Evolutionary conservation across 495 filamentous ascomycete species (phyloP), one percentile per base, ranked within the genome.

Genomic region (Penicillium goetzii): DNA sequence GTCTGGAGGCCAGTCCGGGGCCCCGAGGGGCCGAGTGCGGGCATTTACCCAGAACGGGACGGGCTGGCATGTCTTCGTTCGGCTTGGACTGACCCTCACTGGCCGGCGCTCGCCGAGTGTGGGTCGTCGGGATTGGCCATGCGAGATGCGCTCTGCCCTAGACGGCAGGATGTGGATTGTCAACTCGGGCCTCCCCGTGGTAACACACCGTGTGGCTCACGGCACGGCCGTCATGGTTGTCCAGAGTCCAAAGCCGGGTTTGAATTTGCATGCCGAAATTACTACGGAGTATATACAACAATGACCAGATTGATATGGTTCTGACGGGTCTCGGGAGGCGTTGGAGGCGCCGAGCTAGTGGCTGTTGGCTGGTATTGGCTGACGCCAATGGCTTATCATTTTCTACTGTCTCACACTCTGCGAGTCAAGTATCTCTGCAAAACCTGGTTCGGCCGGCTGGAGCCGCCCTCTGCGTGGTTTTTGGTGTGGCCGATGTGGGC

Each of bases 11-110:
- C 64, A 69, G 61, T 69, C 69, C 66, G 69, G 69, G 69, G 69
- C 59, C 69, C 69, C 63, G n/a, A n/a, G n/a, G n/a, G n/a, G n/a
- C n/a, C n/a, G 33, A 64, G 15, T 51, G 50, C 66, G 69, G 66
- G 34, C 59, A 65, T 65, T 63, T 69, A 62, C 36, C 69, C 63
- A 64, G 69, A 66, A 69, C 51, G 41, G 64, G 63, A 64, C 51
- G 45, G 45, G 19, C 25, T 58, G 30, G 51, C 43, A 61, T 58
- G 56, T 21, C 38, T 33, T 60, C 50, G 23, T 40, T 33, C 50
- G 57, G 57, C 51, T 32, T 26, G 38, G 28, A 38, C 6, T 21
- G 33, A 26, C 15, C 50, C 38, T 63, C 38, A 68, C 23, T 71
- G 66, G 68, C 41, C 63, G 62, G 43, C 49, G 23, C 38, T 34